These are phyloP conservation scores for Phytophthora megakarya DNA, from an alignment of 352 stramenopile genomes.

Conservation along the genomic window DNA sequence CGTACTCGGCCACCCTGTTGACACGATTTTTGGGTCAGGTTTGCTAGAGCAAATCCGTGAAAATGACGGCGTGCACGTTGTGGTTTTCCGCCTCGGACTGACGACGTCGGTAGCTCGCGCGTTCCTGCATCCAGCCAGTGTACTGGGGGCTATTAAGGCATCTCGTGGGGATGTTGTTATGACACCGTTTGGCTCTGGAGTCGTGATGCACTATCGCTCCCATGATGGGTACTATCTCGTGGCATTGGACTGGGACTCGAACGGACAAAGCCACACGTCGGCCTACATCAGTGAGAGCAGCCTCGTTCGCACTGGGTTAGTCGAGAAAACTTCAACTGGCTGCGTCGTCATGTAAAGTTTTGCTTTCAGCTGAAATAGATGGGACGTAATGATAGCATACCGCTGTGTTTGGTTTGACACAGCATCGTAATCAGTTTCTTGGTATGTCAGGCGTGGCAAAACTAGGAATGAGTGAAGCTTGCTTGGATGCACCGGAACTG, in stretches of 20 bases:
- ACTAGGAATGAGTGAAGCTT: too few relatives aligned
- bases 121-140: constrained; percentile 65
- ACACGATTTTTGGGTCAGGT: constrained; percentile 72
- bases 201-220: constrained; percentile 70
- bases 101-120: constrained; percentile 53
- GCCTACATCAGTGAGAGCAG: constrained; percentile 65
- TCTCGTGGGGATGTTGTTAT: constrained; percentile 77
- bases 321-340: constrained; percentile 62
- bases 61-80: constrained; percentile 72
- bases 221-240: constrained; percentile 73
- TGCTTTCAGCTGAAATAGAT: too few relatives aligned
- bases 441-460: too few relatives aligned
- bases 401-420: too few relatives aligned
- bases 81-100: constrained; percentile 61
- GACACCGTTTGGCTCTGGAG: constrained; percentile 77
- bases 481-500: too few relatives aligned
- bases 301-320: constrained; percentile 56
- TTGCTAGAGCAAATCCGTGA: constrained; percentile 63
- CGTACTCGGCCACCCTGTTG: constrained; percentile 61
- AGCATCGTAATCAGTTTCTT: too few relatives aligned
- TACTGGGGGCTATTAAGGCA: constrained; percentile 64
- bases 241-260: constrained; percentile 68
- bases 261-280: constrained; percentile 55
- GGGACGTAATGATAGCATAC: too few relatives aligned
- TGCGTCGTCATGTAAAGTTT: constrained; percentile 84